Percentiles rank a stretch among this genome's conserved stretches.
phyloP scores from a whole-genome alignment of 148 eudicot genomes.

The Cornus florida region DNA sequence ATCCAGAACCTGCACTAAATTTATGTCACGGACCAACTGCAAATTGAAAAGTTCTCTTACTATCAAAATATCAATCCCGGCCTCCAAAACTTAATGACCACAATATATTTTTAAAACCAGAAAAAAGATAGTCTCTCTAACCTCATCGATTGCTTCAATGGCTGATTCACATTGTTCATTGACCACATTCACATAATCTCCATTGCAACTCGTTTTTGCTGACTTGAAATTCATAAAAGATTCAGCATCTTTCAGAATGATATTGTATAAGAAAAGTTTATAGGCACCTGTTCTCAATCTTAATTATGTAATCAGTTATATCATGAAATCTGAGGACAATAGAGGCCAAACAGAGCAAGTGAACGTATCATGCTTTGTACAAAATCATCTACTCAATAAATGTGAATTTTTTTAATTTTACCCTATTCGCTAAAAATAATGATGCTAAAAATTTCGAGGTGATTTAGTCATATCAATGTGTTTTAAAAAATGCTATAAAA shows the following conservation, averaged over 20 bases:
- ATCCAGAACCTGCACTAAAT: neutral
- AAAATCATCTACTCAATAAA: too few species aligned
- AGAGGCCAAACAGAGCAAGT: too few species aligned
- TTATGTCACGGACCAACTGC: constrained; percentile 3
- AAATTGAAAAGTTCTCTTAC: neutral
- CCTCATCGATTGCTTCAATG: neutral
- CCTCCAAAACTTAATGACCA: neutral
- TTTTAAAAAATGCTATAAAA: too few species aligned
- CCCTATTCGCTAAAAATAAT: neutral
- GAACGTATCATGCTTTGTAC: too few species aligned
- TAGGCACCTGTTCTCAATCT: too few species aligned
- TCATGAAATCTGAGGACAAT: too few species aligned
- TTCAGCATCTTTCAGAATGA: constrained; percentile 1
- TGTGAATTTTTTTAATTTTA: neutral
- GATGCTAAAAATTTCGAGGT: too few species aligned
- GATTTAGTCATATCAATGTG: too few species aligned
- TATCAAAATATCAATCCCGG: neutral
- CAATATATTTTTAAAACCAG: neutral
- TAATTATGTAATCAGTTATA: too few species aligned
- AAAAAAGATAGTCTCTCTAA: neutral
- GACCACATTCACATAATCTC: neutral
- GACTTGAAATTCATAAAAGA: neutral
- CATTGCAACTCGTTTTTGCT: constrained; percentile 9
- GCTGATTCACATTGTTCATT: neutral
- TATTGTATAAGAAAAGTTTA: neutral